phyloP scores from a whole-genome alignment of 352 stramenopile genomes.

The Blastocystis sp. region DNA sequence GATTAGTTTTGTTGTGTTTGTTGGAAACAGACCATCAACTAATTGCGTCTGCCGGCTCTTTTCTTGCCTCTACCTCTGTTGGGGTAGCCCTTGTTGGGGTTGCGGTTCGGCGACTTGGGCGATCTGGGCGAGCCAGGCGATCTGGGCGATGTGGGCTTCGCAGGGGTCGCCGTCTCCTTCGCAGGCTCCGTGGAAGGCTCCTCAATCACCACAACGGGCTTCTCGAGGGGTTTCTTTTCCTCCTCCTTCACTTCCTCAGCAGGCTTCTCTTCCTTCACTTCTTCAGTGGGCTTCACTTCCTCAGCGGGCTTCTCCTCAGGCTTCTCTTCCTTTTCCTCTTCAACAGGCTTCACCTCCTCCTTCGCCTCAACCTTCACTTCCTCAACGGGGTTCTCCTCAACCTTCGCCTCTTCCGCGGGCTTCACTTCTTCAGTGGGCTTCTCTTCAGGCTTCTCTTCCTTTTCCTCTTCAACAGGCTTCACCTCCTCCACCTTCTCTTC shows the following conservation, averaged over 20 bases:
- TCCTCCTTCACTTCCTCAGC: background rate
- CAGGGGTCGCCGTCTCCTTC: too few species aligned
- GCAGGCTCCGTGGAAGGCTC: background rate
- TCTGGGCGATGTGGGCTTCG: background rate
- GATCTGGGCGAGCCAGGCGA: background rate
- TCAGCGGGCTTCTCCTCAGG: background rate
- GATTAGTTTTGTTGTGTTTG: conserved; percentile 18
- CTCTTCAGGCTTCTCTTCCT: background rate
- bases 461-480: conserved; percentile 49
- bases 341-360: background rate
- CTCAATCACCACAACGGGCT: background rate
- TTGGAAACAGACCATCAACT: background rate
- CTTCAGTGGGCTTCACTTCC: background rate
- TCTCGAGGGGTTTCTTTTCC: background rate
- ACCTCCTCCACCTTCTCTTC: background rate
- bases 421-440: background rate
- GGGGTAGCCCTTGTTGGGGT: background rate
- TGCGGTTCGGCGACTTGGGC: background rate
- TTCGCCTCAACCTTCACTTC: background rate
- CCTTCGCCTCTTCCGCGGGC: background rate
- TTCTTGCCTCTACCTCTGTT: background rate
- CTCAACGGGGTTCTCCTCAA: background rate
- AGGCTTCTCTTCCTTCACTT: background rate
- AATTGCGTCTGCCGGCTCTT: background rate
- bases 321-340: background rate